Evolutionary conservation across 176 grass and related monocot genomes (phyloP), one percentile per base, ranked within the genome.

Genomic region (Oryza meridionalis): DNA sequence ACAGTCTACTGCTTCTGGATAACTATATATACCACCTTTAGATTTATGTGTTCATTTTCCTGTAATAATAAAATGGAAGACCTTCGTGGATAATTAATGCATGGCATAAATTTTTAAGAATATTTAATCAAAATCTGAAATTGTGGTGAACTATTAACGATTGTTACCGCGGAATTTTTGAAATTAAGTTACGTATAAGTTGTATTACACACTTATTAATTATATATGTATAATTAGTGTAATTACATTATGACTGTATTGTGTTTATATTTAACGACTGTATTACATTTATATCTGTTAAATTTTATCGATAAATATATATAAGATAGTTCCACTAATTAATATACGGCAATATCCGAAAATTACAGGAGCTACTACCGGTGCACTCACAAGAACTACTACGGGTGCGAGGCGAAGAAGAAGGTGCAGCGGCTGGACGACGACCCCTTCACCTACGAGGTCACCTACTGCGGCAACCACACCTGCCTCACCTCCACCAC

Each of bases 351-450:
- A 9, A 24, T 38, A 24, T 38, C 11, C 73, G 21, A 53, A 19
- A 77, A 49, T 12, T 15, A 59, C 88, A 99, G 97, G 78, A 94
- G 93, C 77, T 99, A 99, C 68, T 99, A 92, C 75, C 82, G 93
- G 63, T 99, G 97, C 90, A 96, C 93, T 0, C 91, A 99, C 86
- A 94, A 89, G 91, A 96, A 87, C 67, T 96, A 88, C 90, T 96
- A 94, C 63, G 93, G 97, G 10, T 99, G 97, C 67, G 78, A 84
- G 69, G 97, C 97, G 3, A 99, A 92, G 82, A 99, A 99, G 88
- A 91, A 91, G 70, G 88, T 99, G 53, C 97, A 99, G 74, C 82
- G 90, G 70, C 86, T 94, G 32, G 88, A 96, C 70, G 74, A 96
- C 16, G 91, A 99, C 66, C 91, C 97, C 0, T 92, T 75, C 77